phyloP scores from a whole-genome alignment of 1,284 basidiomycete genomes.

The Lentinus polychrous region DNA sequence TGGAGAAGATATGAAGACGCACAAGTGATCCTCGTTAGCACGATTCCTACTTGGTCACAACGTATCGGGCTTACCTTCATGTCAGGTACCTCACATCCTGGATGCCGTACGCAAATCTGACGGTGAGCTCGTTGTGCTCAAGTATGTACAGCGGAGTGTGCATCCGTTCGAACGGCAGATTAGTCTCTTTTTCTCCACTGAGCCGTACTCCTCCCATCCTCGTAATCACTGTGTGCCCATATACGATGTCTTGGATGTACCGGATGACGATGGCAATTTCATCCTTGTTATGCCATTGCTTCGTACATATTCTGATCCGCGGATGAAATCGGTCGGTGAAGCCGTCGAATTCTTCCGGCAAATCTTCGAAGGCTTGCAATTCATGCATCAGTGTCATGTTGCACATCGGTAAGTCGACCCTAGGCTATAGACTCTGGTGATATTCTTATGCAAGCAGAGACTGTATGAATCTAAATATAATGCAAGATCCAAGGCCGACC shows the following conservation, averaged over 20 bases:
- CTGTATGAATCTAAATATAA: conserved; percentile 26
- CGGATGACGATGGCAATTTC: conserved; percentile 8
- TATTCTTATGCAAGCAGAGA: conserved; percentile 21
- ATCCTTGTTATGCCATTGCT: conserved; percentile 24
- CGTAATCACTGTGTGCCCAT: conserved; percentile 22
- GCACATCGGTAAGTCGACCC: conserved; percentile 1
- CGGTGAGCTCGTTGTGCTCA: conserved; percentile 15
- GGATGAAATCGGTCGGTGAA: conserved; percentile 20
- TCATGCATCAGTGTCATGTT: conserved; percentile 6
- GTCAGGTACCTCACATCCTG: conserved; percentile 10
- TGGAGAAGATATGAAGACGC: conserved; percentile 11
- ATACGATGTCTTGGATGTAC: conserved; percentile 17
- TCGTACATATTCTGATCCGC: conserved; percentile 13
- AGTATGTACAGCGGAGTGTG: conserved; percentile 6
- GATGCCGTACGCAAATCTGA: conserved; percentile 20
- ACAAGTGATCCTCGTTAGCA: background rate
- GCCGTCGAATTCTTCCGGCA: conserved; percentile 22
- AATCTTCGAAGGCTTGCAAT: conserved; percentile 7
- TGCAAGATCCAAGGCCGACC: conserved; percentile 27
- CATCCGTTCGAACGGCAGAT: conserved; percentile 18
- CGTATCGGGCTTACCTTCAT: background rate
- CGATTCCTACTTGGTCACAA: background rate
- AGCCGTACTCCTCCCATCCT: conserved; percentile 13
- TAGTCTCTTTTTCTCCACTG: conserved; percentile 12
- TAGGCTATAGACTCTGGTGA: conserved; percentile 10